Conservation (phyloP, 768 basidiomycete species). For the Leccinum disarticulatum region DNA sequence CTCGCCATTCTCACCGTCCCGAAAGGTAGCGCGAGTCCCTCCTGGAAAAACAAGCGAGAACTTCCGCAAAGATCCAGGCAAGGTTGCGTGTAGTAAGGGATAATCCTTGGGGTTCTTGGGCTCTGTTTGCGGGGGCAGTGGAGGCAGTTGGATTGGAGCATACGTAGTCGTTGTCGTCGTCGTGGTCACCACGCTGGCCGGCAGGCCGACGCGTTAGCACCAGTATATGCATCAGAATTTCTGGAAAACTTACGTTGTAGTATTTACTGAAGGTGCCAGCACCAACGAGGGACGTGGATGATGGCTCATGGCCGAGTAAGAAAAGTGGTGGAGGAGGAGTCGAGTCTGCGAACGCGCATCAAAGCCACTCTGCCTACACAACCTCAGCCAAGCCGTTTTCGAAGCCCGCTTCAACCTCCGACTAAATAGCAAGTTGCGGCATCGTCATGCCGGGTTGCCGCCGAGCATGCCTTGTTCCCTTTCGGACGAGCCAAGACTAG, state of each 20-base stretch:
- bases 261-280: slow-evolving; percentile 80
- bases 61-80: slow-evolving; percentile 70
- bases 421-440: slow-evolving; percentile 14
- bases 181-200: slow-evolving; percentile 78
- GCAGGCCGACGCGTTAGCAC: slow-evolving; percentile 25
- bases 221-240: neutral
- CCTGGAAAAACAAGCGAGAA: slow-evolving; percentile 83
- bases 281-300: slow-evolving; percentile 65
- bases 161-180: slow-evolving; percentile 89
- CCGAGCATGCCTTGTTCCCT: slow-evolving; percentile 16
- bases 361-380: slow-evolving; percentile 35
- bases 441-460: slow-evolving; percentile 25
- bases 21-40: slow-evolving; percentile 77
- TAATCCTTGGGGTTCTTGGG: slow-evolving; percentile 81
- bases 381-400: slow-evolving; percentile 29
- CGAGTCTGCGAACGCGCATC: slow-evolving; percentile 30
- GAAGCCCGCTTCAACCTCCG: slow-evolving; percentile 26
- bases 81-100: slow-evolving; percentile 69
- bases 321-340: slow-evolving; percentile 27
- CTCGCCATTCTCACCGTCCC: slow-evolving; percentile 63
- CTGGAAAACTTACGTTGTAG: slow-evolving; percentile 64
- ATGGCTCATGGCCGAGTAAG: slow-evolving; percentile 53
- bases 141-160: slow-evolving; percentile 81
- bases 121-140: slow-evolving; percentile 65
- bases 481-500: slow-evolving; percentile 3